phyloP scores from a whole-genome alignment of 2,329 filamentous ascomycete species.

The Coniochaeta sp. region DNA sequence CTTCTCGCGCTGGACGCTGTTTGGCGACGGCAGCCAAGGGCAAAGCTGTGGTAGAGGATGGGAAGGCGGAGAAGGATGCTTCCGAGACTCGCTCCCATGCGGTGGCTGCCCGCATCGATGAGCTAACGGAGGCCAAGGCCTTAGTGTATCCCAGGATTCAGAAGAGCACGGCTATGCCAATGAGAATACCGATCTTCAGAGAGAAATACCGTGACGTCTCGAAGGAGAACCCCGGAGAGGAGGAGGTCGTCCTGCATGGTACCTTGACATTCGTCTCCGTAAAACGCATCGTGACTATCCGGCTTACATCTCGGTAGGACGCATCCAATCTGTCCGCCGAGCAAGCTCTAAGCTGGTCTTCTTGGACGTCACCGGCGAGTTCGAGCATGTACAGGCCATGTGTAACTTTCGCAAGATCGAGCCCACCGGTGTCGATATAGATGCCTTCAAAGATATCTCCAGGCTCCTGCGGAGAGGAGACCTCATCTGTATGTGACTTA shows the following conservation, averaged over 20 bases:
- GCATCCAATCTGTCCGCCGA: conserved; percentile 64
- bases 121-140: conserved; percentile 41
- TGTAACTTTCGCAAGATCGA: conserved; percentile 54
- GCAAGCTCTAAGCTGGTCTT: conserved; percentile 77
- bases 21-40: conserved; percentile 6
- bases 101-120: conserved; percentile 34
- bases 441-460: conserved; percentile 52
- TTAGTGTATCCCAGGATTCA: conserved; percentile 50
- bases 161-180: conserved; percentile 18
- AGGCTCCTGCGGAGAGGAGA: conserved; percentile 73
- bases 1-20: background rate
- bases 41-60: background rate
- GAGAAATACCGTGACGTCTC: conserved; percentile 22
- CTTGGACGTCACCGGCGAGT: conserved; percentile 70
- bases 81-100: conserved; percentile 5
- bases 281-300: background rate
- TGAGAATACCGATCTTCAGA: conserved; percentile 31
- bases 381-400: conserved; percentile 67
- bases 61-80: background rate
- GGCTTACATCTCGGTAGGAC: conserved; percentile 38
- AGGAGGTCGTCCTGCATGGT: conserved; percentile 23
- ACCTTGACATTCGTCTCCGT: background rate
- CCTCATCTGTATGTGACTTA: conserved; percentile 61
- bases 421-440: conserved; percentile 22
- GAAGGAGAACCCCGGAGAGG: conserved; percentile 13